Conservation (phyloP, 2,329 filamentous ascomycete genomes). For the Arthroderma uncinatum region DNA sequence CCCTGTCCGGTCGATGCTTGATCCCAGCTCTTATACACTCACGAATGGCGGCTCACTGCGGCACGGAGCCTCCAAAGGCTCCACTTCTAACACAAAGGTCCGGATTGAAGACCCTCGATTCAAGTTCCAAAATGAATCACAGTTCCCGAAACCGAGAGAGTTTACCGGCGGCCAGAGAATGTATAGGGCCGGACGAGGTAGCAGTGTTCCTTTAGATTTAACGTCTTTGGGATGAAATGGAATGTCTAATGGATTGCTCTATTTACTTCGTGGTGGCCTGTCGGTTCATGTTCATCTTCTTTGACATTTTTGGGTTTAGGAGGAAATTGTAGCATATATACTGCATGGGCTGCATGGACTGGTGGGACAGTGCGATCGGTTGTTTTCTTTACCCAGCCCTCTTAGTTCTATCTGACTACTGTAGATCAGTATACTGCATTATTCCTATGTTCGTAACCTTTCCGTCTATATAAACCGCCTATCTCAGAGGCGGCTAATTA, state of each 20-base stretch:
- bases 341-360: conserved; percentile 2
- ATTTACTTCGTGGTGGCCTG: not conserved
- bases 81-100: conserved; percentile 12
- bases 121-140: conserved; percentile 72
- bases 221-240: conserved; percentile 38
- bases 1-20: conserved; percentile 52
- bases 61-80: conserved; percentile 12
- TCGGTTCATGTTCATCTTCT: not conserved
- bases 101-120: conserved; percentile 69
- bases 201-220: conserved; percentile 85
- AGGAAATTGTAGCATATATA: conserved; percentile 5
- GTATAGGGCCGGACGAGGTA: conserved; percentile 84
- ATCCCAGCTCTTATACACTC: conserved; percentile 66
- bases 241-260: not conserved
- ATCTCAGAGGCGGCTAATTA: too few species aligned
- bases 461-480: too few species aligned
- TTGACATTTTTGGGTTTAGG: conserved; percentile 2
- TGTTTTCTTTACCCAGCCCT: not conserved
- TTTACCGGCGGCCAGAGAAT: conserved; percentile 63
- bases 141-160: conserved; percentile 73
- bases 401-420: not conserved
- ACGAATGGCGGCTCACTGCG: conserved; percentile 44
- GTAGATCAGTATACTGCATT: not conserved
- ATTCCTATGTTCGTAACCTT: not conserved
- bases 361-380: not conserved